A percentile compares a stretch with the other conserved stretches of the same genome.
These are phyloP conservation scores for Ottelia alismoides DNA, from an alignment of 106 monocot genomes.

Conservation along the genomic window DNA sequence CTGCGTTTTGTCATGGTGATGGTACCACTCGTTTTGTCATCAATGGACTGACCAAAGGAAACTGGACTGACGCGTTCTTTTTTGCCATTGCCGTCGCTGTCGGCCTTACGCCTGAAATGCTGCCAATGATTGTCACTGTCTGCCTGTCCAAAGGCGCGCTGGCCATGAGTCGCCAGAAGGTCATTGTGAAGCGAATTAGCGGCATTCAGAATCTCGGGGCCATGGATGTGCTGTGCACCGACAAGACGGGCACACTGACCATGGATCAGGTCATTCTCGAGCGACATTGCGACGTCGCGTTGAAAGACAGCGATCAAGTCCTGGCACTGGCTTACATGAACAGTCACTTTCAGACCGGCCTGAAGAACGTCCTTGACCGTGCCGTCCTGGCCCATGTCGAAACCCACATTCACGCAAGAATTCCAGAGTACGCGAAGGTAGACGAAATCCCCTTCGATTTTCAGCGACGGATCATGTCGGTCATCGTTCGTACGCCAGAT, in stretches of 20 bases:
- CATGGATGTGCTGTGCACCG: slow-evolving; percentile 42
- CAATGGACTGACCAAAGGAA: slow-evolving; percentile 25
- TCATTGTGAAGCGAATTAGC: slow-evolving; percentile 33
- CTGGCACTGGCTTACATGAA: slow-evolving; percentile 30
- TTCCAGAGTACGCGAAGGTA: no score
- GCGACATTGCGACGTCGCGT: slow-evolving; percentile 28
- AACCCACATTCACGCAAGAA: no score
- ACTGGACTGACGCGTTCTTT: slow-evolving; percentile 20
- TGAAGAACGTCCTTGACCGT: slow-evolving; percentile 29
- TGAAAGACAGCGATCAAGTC: slow-evolving; percentile 14
- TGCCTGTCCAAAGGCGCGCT: slow-evolving; percentile 42
- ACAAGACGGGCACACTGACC: slow-evolving; percentile 45
- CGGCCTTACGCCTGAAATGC: slow-evolving; percentile 36
- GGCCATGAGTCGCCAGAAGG: slow-evolving; percentile 27
- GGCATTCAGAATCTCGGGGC: slow-evolving; percentile 36
- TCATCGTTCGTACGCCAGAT: slow-evolving; percentile 25
- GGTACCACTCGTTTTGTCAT: no score
- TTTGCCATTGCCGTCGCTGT: slow-evolving; percentile 37
- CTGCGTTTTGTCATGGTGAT: no score
- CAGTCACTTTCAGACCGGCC: slow-evolving; percentile 25
- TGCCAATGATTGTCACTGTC: slow-evolving; percentile 37
- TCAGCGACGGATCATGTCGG: slow-evolving; percentile 21
- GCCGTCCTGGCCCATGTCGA: slow-evolving; percentile 35
- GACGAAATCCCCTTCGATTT: slow-evolving; percentile 40
- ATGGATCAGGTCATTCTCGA: slow-evolving; percentile 23